phyloP scores from a whole-genome alignment of 129 eudicot species.

The Pseudognaphalium luteoalbum region DNA sequence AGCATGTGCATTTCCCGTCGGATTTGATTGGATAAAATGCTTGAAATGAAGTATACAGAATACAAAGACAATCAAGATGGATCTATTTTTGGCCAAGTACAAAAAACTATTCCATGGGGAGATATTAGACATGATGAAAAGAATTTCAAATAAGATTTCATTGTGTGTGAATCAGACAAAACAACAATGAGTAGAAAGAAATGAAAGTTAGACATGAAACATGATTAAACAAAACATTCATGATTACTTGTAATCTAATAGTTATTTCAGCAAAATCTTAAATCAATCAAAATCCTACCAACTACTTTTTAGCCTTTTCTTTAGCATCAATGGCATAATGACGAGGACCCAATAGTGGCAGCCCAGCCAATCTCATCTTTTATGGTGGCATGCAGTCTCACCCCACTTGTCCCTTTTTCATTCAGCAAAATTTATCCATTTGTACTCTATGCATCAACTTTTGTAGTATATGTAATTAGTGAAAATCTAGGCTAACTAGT shows the following conservation, averaged over 20 bases:
- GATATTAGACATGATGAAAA: conserved; percentile 28
- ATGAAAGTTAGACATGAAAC: conserved; percentile 38
- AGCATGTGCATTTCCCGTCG: conserved; percentile 25
- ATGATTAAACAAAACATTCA: conserved; percentile 41
- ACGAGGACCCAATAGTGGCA: conserved; percentile 37
- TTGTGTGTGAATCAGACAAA: conserved; percentile 38
- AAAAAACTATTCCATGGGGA: conserved; percentile 19
- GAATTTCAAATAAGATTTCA: conserved; percentile 27
- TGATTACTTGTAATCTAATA: conserved; percentile 39
- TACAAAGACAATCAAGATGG: background rate
- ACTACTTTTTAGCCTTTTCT: conserved; percentile 27
- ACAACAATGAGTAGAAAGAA: conserved; percentile 36
- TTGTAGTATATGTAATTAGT: background rate
- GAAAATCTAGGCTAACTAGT: background rate
- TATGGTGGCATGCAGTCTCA: conserved; percentile 40
- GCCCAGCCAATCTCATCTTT: conserved; percentile 35
- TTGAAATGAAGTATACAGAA: conserved; percentile 13
- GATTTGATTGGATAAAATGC: conserved; percentile 8
- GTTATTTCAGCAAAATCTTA: conserved; percentile 31
- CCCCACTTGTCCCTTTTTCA: conserved; percentile 40
- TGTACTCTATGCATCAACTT: conserved; percentile 28
- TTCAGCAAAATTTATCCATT: conserved; percentile 26
- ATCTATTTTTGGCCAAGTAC: conserved; percentile 15
- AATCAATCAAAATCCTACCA: conserved; percentile 41
- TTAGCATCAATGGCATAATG: conserved; percentile 24